Conservation (phyloP, 495 filamentous ascomycete species). For the Xylaria longipes region DNA sequence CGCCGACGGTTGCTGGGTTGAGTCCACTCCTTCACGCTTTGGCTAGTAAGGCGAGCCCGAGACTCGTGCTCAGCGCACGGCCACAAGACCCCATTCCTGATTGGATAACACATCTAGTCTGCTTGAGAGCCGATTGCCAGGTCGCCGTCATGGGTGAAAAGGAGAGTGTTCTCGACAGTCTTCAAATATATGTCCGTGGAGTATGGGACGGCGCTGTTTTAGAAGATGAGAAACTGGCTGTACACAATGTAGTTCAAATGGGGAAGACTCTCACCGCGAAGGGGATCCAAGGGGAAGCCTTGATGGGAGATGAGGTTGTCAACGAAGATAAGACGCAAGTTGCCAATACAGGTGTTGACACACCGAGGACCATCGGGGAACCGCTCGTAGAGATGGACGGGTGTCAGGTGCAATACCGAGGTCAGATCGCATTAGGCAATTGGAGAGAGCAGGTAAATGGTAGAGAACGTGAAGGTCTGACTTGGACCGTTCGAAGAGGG, state of each 20-base stretch:
- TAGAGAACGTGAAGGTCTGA: constrained; percentile 62
- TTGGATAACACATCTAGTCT: constrained; percentile 85
- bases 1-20: constrained; percentile 71
- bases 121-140: constrained; percentile 66
- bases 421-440: constrained; percentile 74
- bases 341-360: not conserved
- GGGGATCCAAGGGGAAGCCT: constrained; percentile 49
- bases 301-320: constrained; percentile 36
- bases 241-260: constrained; percentile 58
- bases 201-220: constrained; percentile 42
- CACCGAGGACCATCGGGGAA: constrained; percentile 52
- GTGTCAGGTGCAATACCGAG: constrained; percentile 79
- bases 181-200: constrained; percentile 51
- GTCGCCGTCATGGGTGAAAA: constrained; percentile 65
- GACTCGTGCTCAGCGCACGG: constrained; percentile 76
- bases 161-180: constrained; percentile 54
- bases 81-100: constrained; percentile 85
- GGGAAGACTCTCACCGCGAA: constrained; percentile 53
- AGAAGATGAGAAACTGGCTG: constrained; percentile 47
- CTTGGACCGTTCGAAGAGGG: constrained; percentile 83
- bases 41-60: constrained; percentile 66
- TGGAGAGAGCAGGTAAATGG: constrained; percentile 69
- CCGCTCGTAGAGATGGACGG: constrained; percentile 85
- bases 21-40: constrained; percentile 71
- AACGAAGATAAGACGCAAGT: constrained; percentile 12